Base-by-base conservation (phyloP, 2,329 filamentous ascomycete genomes). In the Epichloe brachyelytri region DNA sequence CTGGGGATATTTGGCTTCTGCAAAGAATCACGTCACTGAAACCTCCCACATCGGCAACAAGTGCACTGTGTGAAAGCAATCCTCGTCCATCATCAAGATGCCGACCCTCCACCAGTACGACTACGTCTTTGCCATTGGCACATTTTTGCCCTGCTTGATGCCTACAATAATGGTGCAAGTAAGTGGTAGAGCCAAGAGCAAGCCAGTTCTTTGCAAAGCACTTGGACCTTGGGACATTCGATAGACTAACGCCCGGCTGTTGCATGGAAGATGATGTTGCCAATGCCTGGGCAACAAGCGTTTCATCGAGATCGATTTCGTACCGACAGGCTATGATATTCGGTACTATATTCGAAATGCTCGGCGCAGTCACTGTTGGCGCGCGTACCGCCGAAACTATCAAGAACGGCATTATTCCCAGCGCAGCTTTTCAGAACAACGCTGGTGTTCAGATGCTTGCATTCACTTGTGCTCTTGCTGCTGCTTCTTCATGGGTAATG, bases 111-210 rank as follows among this genome's bases (percentile, higher is more conserved):
- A 50, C 39, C 48, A 50, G 33, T 50, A 53, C 33, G 48, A 50
- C 40, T 87, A 87, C 66, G 67, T 88, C 61, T 87, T 88, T 65
- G 84, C 72, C 71, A 82, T 87, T 59, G 84, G 84, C 79, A 87
- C 83, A 26, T 70, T 83, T 61, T 88, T 74, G 83, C 83, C 70
- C 68, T 87, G 66, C 79, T 87, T 47, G 84, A 88, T 69, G 84
- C 84, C 55, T 87, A 74, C 76, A 88, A 88, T 75, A 88, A 86
- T 65, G 84, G 84, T 65, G 84, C 84, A 59, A 87, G 83, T 86
- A 71, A 68, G 81, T 78, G 14, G 7, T 2, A 7, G 37, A 5
- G 19, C 46, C 5, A 26, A 22, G 10, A n/a, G 45, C 41, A 36
- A 43, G 50, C 26, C 39, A 34, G 11, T 33, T 30, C 37, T 38